Conservation (phyloP, 768 basidiomycete genomes). For the Ramaria rubella region DNA sequence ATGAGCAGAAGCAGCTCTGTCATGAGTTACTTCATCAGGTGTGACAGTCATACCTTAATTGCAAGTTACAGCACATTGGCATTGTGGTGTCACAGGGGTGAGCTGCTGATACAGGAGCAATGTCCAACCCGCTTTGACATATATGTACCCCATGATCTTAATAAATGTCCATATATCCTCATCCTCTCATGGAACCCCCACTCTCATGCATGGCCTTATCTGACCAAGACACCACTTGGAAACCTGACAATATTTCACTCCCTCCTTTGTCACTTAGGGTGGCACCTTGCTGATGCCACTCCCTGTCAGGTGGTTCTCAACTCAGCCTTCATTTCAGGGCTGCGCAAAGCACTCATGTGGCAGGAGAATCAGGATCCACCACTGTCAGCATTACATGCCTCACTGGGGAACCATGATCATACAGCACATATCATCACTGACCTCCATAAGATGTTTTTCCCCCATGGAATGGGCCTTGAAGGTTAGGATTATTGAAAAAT, state of each 20-base stretch:
- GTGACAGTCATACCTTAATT: background rate
- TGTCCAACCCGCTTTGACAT: slow-evolving; percentile 7
- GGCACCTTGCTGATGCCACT: slow-evolving; percentile 26
- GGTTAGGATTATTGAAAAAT: slow-evolving; percentile 12
- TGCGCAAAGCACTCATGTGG: slow-evolving; percentile 18
- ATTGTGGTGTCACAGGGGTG: background rate
- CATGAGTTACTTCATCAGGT: slow-evolving; percentile 11
- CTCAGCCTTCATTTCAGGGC: slow-evolving; percentile 18
- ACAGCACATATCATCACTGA: slow-evolving; percentile 18
- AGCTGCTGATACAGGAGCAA: background rate
- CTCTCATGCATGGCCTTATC: slow-evolving; percentile 7
- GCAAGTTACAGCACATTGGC: background rate
- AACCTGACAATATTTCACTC: slow-evolving; percentile 14
- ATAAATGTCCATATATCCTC: slow-evolving; percentile 4
- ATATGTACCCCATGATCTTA: slow-evolving; percentile 11
- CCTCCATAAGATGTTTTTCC: slow-evolving; percentile 16
- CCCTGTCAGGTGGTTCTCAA: slow-evolving; percentile 20
- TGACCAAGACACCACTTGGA: background rate
- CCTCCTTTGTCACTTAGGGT: slow-evolving; percentile 16
- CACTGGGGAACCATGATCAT: slow-evolving; percentile 20
- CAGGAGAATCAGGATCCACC: slow-evolving; percentile 4
- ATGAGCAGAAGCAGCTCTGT: slow-evolving; percentile 17
- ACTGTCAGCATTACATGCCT: slow-evolving; percentile 13
- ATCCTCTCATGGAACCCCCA: slow-evolving; percentile 12
- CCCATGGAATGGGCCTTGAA: slow-evolving; percentile 21